Base-by-base conservation (phyloP, 2,329 filamentous ascomycete species). In the Colletotrichum sp. region DNA sequence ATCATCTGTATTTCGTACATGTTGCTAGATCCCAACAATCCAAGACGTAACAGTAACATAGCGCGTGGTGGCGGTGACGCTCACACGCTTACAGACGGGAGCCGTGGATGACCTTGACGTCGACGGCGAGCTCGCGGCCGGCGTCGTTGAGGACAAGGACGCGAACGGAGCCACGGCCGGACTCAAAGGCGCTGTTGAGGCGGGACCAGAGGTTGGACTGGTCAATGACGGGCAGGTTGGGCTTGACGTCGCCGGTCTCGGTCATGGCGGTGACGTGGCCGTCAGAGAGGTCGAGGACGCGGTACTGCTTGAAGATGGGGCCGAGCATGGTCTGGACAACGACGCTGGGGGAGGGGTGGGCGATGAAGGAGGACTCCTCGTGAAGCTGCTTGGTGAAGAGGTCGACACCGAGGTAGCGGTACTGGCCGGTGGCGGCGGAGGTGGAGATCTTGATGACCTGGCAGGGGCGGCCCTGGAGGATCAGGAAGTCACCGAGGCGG, bases 231-330 rank as follows among this genome's bases (percentile, higher is more conserved):
- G 95, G 92, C 76, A 99, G 91, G 82, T 92, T 93, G 89, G 98
- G 96, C 95, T 99, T 99, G 91, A 99, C 96, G 86, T 99, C 96
- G 82, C 97, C 96, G 80, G 94, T 95, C 94, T 99, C 97, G 85
- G 97, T 99, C 96, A 99, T 99, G 90, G 96, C 96, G 80, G 98
- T 95, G 84, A 99, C 88, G 85, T 93, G 82, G 82, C 92, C 96
- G 80, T 98, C 95, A 87, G 96, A 93, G 87, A 99, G 94, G 90
- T 99, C 97, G 78, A 99, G 94, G 85, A 99, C 96, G 84, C 97
- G 96, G 94, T 99, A 99, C 92, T 99, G 97, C 95, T 99, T 99
- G 95, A 99, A 98, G 90, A 99, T 93, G 79, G 97, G 97, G 82
- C 96, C 97, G 81, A 98, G 95, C 96, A 99, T 99, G 90, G 96